Percentiles rank a stretch among this genome's conserved stretches.
These are phyloP conservation scores for Tulasnella sp. DNA, from an alignment of 768 basidiomycete genomes.

Conservation along the genomic window DNA sequence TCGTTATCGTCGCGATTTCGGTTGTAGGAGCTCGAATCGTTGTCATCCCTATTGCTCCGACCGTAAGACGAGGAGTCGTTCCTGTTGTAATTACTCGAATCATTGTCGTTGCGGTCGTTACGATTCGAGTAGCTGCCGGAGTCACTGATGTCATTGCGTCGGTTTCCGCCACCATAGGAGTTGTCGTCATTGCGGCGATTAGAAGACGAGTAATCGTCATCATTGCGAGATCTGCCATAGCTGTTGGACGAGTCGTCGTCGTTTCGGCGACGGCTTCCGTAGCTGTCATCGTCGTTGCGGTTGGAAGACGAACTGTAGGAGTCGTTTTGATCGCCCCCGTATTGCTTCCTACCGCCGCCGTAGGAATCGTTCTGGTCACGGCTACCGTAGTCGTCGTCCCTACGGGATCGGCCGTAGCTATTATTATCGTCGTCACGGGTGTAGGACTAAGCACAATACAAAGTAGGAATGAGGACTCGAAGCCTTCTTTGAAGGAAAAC, in stretches of 20 bases:
- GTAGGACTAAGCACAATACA: not conserved
- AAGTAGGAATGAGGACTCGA: not conserved
- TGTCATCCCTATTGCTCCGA: not conserved
- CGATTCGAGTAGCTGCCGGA: not conserved
- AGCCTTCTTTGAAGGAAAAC: not conserved
- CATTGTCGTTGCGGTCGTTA: constrained; percentile 3
- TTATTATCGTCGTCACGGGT: not conserved
- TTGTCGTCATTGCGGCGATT: not conserved
- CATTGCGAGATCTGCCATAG: constrained; percentile 1
- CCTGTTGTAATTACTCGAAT: not conserved
- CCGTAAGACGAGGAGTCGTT: constrained; percentile 10
- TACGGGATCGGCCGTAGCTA: not conserved
- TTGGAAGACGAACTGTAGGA: not conserved
- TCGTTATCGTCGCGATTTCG: not conserved
- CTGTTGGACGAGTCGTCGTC: not conserved
- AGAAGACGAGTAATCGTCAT: not conserved
- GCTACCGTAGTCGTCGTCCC: not conserved
- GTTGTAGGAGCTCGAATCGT: not conserved
- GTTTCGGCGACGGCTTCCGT: constrained; percentile 2
- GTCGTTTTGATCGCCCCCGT: not conserved
- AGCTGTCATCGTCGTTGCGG: not conserved
- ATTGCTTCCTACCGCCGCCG: not conserved
- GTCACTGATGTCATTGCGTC: not conserved
- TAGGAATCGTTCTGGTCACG: not conserved
- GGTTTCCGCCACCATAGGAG: not conserved